Percentiles rank a stretch among this genome's conserved stretches.
phyloP scores from a whole-genome alignment of 2,329 filamentous ascomycete genomes.

The Fusarium verticillioides region DNA sequence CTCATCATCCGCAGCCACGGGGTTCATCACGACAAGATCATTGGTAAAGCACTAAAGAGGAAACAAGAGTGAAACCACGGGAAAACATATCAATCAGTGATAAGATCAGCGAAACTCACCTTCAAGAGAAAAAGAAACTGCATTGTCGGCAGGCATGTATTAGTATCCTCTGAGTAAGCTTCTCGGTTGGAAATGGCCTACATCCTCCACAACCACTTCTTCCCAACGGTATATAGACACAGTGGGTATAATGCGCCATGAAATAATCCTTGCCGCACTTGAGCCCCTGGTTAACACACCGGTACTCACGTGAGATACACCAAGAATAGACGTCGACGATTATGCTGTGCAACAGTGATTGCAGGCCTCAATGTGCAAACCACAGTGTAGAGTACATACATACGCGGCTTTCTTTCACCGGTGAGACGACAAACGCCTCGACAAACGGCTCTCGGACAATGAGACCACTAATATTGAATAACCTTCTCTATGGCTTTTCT shows the following conservation, averaged over 20 bases:
- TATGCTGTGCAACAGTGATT: not conserved
- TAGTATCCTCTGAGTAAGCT: conserved; percentile 1
- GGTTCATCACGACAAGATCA: not conserved
- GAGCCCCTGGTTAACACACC: not conserved
- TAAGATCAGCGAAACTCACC: not conserved
- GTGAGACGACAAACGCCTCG: conserved; percentile 12
- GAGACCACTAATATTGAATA: not conserved
- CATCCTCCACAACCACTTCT: conserved; percentile 14
- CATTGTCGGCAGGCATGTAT: not conserved
- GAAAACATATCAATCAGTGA: not conserved
- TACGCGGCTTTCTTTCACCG: not conserved
- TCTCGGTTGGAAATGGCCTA: not conserved
- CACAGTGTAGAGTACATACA: not conserved
- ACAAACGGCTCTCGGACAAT: not conserved
- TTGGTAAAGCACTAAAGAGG: not conserved
- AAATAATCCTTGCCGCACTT: not conserved
- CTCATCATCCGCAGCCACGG: not conserved
- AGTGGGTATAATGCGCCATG: conserved; percentile 3
- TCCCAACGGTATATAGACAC: conserved; percentile 16
- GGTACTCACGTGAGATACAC: conserved; percentile 2
- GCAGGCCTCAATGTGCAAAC: not conserved
- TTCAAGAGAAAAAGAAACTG: not conserved
- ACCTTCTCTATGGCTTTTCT: not conserved
- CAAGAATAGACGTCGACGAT: not conserved
- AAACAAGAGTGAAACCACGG: not conserved